Evolutionary conservation across 2,329 filamentous ascomycete genomes (phyloP).

Genomic region (Penicillium sp.): DNA sequence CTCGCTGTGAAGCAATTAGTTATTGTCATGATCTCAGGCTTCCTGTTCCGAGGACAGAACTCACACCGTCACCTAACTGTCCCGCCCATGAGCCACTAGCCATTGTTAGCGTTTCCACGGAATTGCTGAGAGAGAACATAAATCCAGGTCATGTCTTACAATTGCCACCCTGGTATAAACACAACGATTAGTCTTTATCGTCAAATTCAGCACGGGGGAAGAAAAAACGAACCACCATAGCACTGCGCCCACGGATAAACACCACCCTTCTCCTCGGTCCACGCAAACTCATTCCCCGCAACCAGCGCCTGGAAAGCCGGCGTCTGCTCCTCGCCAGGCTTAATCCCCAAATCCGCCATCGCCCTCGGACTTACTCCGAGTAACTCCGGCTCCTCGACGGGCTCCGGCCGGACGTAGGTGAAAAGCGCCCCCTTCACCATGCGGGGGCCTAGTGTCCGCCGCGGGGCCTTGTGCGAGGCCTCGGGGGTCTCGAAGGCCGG

Average conservation of each 20-base stretch:
- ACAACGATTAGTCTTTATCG: not conserved
- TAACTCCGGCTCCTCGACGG: slow-evolving; percentile 71
- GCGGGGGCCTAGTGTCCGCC: slow-evolving; percentile 74
- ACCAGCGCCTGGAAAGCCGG: slow-evolving; percentile 77
- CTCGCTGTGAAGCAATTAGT: slow-evolving; percentile 52
- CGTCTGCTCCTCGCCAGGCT: slow-evolving; percentile 65
- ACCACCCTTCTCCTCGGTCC: slow-evolving; percentile 71
- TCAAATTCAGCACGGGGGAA: too few relatives aligned
- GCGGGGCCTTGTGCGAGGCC: slow-evolving; percentile 77
- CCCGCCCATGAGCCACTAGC: slow-evolving; percentile 82
- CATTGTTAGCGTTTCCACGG: slow-evolving; percentile 44
- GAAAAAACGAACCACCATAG: slow-evolving; percentile 68
- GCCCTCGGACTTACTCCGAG: slow-evolving; percentile 78
- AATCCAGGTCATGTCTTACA: slow-evolving; percentile 37
- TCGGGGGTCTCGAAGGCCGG: slow-evolving; percentile 76
- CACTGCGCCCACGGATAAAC: slow-evolving; percentile 98
- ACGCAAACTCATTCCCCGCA: slow-evolving; percentile 79
- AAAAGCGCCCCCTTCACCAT: slow-evolving; percentile 83
- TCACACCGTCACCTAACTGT: slow-evolving; percentile 82
- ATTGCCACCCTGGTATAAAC: slow-evolving; percentile 50
- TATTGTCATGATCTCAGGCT: not conserved
- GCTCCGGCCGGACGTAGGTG: slow-evolving; percentile 85
- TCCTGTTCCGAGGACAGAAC: slow-evolving; percentile 7
- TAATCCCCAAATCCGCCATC: slow-evolving; percentile 77
- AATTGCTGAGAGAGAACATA: not conserved